A percentile compares a stretch with the other conserved stretches of the same genome.
Conservation (phyloP, 805 yeast genomes). For the Ogataea dorogensis region DNA sequence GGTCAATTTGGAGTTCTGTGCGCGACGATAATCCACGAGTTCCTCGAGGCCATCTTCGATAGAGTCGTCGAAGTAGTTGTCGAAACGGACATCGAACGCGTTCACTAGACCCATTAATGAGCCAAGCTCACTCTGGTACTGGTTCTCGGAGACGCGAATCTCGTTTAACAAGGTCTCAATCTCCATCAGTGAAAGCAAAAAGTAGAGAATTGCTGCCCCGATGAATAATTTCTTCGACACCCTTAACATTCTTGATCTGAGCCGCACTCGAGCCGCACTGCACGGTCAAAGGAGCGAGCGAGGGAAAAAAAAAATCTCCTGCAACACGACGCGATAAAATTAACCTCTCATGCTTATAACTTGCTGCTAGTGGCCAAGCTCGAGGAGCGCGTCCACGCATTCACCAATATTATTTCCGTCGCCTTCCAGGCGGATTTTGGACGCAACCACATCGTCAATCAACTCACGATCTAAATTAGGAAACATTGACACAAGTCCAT, state of each 20-base stretch:
- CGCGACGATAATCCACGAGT: conserved; percentile 19
- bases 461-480: conserved; percentile 69
- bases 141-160: conserved; percentile 19
- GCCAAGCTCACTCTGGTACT: conserved; percentile 23
- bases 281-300: conserved; percentile 11
- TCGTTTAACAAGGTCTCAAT: conserved; percentile 9
- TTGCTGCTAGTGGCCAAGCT: conserved; percentile 15
- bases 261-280: conserved; percentile 12
- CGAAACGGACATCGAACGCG: conserved; percentile 28
- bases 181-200: background rate
- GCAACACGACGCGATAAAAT: conserved; percentile 8
- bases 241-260: conserved; percentile 10
- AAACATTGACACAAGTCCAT: conserved; percentile 64
- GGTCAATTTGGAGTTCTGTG: conserved; percentile 21
- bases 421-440: conserved; percentile 38
- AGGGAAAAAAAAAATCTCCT: conserved; percentile 3
- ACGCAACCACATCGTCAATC: conserved; percentile 64
- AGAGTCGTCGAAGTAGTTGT: conserved; percentile 31
- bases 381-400: conserved; percentile 65
- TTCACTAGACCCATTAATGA: conserved; percentile 22
- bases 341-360: background rate
- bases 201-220: conserved; percentile 2
- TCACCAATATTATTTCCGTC: conserved; percentile 57
- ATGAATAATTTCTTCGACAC: background rate
- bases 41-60: conserved; percentile 27